Conservation (phyloP, 2,329 filamentous ascomycete genomes). For the Xylariaceae sp. region DNA sequence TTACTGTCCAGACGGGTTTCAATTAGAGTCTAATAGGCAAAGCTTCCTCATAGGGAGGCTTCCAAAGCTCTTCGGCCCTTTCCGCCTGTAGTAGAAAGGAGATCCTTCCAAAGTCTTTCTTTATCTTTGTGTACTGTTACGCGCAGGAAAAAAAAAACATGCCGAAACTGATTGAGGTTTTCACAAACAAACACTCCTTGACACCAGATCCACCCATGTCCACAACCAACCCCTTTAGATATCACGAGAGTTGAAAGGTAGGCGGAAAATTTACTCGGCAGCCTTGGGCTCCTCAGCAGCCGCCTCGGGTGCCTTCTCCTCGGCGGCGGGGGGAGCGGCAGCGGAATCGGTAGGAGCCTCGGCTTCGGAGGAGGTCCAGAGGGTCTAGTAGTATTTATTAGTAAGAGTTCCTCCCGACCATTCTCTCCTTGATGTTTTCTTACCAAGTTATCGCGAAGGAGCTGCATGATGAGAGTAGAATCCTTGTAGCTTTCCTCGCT, state of each 20-base stretch:
- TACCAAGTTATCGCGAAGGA: constrained; percentile 94
- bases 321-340: constrained; percentile 50
- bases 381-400: constrained; percentile 58
- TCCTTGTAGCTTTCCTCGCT: constrained; percentile 99
- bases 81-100: constrained; percentile 29
- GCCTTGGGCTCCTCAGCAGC: constrained; percentile 66
- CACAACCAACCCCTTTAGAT: constrained; percentile 42
- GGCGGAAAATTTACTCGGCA: constrained; percentile 48
- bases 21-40: constrained; percentile 55
- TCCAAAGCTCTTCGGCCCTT: constrained; percentile 42
- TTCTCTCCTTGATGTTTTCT: neutral
- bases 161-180: constrained; percentile 43
- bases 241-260: constrained; percentile 38
- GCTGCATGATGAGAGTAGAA: constrained; percentile 97
- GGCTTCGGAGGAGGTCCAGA: constrained; percentile 98
- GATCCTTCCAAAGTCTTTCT: constrained; percentile 32
- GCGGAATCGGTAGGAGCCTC: constrained; percentile 62
- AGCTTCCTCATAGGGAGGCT: constrained; percentile 42
- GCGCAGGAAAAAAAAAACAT: constrained; percentile 47
- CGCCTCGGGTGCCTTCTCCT: constrained; percentile 54
- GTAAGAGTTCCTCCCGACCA: no score
- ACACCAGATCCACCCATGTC: constrained; percentile 53
- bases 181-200: constrained; percentile 59
- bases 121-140: constrained; percentile 42
- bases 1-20: constrained; percentile 55